These are phyloP conservation scores for Fragaria vesca DNA, from an alignment of 306 rosid species.

Conservation along the genomic window DNA sequence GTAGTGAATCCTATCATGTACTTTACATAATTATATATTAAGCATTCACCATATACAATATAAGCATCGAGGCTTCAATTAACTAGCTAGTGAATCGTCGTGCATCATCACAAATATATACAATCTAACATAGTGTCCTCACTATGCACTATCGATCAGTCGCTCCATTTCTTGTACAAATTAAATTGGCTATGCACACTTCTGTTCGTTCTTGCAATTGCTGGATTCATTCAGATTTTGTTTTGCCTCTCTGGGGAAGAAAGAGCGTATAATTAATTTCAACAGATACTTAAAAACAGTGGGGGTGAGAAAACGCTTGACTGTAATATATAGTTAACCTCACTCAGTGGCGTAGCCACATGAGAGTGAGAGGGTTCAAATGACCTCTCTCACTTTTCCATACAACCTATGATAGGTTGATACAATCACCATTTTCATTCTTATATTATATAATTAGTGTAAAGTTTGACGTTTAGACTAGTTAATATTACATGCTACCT, in stretches of 20 bases:
- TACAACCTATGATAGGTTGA: too few species aligned
- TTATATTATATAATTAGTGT: too few species aligned
- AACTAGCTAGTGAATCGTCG: background rate
- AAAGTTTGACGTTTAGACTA: too few species aligned
- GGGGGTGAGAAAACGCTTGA: background rate
- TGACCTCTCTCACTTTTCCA: too few species aligned
- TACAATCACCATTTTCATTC: too few species aligned
- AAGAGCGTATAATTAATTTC: background rate
- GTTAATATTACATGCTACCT: too few species aligned
- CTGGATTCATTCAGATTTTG: background rate
- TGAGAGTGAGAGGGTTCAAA: too few species aligned
- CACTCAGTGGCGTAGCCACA: too few species aligned
- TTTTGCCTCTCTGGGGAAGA: background rate
- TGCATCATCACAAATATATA: background rate
- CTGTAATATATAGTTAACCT: too few species aligned
- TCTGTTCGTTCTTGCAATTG: too few species aligned
- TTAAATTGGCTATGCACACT: background rate
- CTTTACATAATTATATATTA: background rate
- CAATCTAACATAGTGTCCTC: constrained; percentile 10
- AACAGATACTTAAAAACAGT: background rate
- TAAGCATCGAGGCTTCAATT: background rate
- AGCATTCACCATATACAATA: background rate
- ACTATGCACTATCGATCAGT: background rate
- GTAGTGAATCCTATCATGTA: background rate
- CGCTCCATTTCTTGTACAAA: background rate